Evolutionary conservation across 129 eudicot species (phyloP), one percentile per base, ranked within the genome.

Genomic region (Rutidosis leptorrhynchoides): DNA sequence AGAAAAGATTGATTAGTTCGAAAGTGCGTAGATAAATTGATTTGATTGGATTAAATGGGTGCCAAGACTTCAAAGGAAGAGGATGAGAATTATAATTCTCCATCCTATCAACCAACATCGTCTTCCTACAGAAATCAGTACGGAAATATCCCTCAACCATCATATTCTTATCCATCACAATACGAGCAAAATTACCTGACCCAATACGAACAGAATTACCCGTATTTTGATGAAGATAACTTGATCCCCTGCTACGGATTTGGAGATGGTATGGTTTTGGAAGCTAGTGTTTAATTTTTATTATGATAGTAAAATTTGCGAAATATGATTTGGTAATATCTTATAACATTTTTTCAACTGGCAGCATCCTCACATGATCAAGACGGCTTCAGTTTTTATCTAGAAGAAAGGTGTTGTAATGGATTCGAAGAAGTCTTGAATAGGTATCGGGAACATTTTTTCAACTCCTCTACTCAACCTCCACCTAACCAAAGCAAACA

Each of bases 331-430:
- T 45, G 53, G 55, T 21, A 66, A 26, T 26, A 17, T 64, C 5
- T 62, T 48, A 0, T 29, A 23, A 17, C 0, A 45, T 33, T 43
- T 46, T 26, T 56, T 9, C n/a, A 62, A 63, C 66, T 78, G 64
- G 66, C 87, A 94, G 99, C 94, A 69, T 71, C 99, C 43, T 89
- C 99, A 16, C 99, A 94, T 66, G 99, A 94, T 83, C 93, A 81
- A 75, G 95, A 89, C 51, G 97, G 89, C 58, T 94, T 94, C 62
- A 84, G 97, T 77, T 94, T 94, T 76, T 87, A 78, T 75, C 94
- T 95, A 9, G 95, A 89, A 67, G 95, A 79, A 45, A 84, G 85
- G 79, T 79, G 45, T 68, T 94, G 99, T 77, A 74, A 94, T 79
- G 97, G 97, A 56, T 94, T 94, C 29, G 97, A 94, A 74, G 90